Conservation (phyloP, 148 eudicot genomes). For the Rhododendron griersonianum region DNA sequence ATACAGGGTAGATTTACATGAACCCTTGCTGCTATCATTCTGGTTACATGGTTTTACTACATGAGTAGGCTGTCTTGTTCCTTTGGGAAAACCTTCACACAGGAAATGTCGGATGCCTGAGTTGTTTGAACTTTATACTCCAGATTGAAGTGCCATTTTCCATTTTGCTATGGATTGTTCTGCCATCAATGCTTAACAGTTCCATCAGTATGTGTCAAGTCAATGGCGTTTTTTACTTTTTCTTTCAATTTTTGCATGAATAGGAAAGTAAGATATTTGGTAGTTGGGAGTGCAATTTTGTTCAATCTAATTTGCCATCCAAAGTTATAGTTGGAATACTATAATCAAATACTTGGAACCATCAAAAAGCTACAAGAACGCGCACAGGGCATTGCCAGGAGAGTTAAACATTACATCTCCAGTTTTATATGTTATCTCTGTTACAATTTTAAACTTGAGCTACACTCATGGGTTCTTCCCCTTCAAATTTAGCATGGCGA, state of each 20-base stretch:
- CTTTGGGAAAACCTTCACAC: neutral
- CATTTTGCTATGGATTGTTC: neutral
- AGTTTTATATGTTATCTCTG: neutral
- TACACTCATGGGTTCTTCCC: neutral
- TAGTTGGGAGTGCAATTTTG: neutral
- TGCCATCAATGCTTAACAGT: neutral
- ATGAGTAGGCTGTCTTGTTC: neutral
- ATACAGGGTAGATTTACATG: neutral
- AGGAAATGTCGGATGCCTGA: neutral
- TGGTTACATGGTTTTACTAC: neutral
- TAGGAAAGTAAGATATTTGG: neutral
- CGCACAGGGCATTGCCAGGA: neutral
- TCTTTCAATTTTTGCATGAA: neutral
- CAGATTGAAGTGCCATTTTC: neutral
- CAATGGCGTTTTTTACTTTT: neutral
- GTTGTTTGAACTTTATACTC: neutral
- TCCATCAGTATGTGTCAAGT: neutral
- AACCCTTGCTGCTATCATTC: neutral
- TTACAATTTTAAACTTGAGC: neutral
- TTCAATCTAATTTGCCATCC: neutral
- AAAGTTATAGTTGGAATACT: neutral
- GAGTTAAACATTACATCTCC: too few species aligned
- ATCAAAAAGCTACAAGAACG: neutral
- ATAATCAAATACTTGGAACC: neutral
- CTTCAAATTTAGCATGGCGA: neutral